Base-by-base conservation (phyloP, 2,329 filamentous ascomycete species). In the Ceratocystis smalleyi region DNA sequence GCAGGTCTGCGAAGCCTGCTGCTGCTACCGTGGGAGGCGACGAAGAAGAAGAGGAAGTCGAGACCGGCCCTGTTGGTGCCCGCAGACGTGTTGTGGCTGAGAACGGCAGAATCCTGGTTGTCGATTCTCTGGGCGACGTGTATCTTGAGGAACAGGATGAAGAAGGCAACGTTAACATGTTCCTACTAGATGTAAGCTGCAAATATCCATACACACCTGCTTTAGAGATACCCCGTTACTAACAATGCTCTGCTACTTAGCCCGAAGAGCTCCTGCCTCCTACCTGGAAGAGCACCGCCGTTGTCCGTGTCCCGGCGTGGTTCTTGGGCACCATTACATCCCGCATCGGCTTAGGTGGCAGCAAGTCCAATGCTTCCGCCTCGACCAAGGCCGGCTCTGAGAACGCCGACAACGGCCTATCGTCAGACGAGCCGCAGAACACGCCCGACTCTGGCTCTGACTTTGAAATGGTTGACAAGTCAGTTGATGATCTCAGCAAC, bases 91-190 rank as follows among this genome's bases (percentile, higher is more conserved):
- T 97, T 17, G 83, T 91, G 30, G 92, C 91, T 1, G 88, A 96
- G 78, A 99, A 99, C 70, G 94, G 94, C 69, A 99, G 97, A 78
- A 81, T 95, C 0, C 78, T 99, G 45, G 86, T 99, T 64, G 94
- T 99, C 3, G 92, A 99, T 75, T 89, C 89, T 0, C 78, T 87
- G 8, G 94, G 94, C 32, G 91, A 96, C 70, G 94, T 99, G 12
- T 99, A 89, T 72, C 79, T 99, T n/a, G 91, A 97, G 75, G 89
- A 95, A 72, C 82, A 89, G 70, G 89, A 90, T 62, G 91, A 91
- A 69, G 89, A 96, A 27, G 94, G 94, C 63, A 84, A 88, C 64
- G 81, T 84, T 40, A 83, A 88, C 69, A 89, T 96, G 72, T 95
- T 86, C 72, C 77, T 96, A 68, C 84, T 99, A 67, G 92, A 99